Conservation (phyloP, 192 early-diverging fungal species). For the Umbelopsis vinacea region DNA sequence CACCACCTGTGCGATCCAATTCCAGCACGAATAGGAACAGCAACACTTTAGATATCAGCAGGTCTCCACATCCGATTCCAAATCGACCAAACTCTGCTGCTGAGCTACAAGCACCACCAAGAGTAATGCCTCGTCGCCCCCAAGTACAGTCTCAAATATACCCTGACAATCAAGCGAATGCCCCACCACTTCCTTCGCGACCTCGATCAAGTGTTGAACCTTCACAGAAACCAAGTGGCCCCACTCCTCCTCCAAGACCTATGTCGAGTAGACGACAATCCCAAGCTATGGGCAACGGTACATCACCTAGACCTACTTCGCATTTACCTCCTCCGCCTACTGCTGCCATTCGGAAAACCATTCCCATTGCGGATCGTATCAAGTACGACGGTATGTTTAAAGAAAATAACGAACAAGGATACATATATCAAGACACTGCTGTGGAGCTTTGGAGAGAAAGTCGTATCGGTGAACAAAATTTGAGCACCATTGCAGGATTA, state of each 20-base stretch:
- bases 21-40: not conserved
- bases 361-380: not conserved
- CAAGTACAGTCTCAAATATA: conserved; percentile 17
- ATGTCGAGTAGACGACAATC: not conserved
- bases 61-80: not conserved
- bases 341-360: not conserved
- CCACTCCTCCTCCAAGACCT: not conserved
- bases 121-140: not conserved
- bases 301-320: not conserved
- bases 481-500: not conserved
- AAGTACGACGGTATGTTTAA: not conserved
- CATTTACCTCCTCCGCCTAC: not conserved
- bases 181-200: conserved; percentile 1
- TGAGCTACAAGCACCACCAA: not conserved
- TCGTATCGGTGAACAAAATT: conserved; percentile 1
- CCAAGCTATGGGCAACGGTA: not conserved
- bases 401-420: not conserved
- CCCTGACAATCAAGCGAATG: not conserved
- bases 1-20: not conserved
- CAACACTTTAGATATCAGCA: not conserved
- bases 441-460: not conserved
- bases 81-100: not conserved
- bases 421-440: not conserved
- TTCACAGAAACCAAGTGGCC: not conserved
- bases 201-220: not conserved